Evolutionary conservation across 2,329 filamentous ascomycete genomes (phyloP).

Genomic region (Alternaria alternata): DNA sequence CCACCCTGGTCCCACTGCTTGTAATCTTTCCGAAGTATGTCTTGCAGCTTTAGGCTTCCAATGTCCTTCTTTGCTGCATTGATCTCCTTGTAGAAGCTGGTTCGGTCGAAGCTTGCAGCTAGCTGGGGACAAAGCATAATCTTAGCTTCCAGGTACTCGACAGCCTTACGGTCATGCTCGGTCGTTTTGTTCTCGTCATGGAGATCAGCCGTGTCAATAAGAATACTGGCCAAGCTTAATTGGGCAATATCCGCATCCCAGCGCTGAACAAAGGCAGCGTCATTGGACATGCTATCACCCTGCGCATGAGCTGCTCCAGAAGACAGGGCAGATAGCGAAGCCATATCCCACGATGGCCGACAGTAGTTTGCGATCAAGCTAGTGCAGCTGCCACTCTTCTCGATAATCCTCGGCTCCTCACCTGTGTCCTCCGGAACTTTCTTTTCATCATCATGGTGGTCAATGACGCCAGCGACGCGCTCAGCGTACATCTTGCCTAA

Average conservation of each 20-base stretch:
- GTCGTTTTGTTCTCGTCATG: conserved; percentile 68
- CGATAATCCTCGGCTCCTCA: conserved; percentile 67
- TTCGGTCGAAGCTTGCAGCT: conserved; percentile 59
- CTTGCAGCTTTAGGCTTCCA: conserved; percentile 65
- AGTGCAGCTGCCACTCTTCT: conserved; percentile 75
- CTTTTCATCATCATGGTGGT: conserved; percentile 80
- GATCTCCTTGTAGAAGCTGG: conserved; percentile 67
- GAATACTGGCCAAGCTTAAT: conserved; percentile 72
- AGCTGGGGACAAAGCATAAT: conserved; percentile 53
- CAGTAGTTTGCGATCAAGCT: conserved; percentile 72
- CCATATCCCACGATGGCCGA: conserved; percentile 64
- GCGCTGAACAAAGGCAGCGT: conserved; percentile 45
- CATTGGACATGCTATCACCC: conserved; percentile 47
- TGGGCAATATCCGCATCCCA: conserved; percentile 69
- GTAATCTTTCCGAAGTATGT: conserved; percentile 83
- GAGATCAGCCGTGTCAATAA: conserved; percentile 77
- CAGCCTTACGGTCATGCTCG: conserved; percentile 66
- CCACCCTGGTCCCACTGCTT: conserved; percentile 72
- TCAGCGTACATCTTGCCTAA: conserved; percentile 63
- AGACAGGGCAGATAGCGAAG: conserved; percentile 54
- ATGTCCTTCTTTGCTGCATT: conserved; percentile 73
- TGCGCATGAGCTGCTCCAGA: conserved; percentile 51
- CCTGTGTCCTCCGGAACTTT: conserved; percentile 58
- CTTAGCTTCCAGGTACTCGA: conserved; percentile 66
- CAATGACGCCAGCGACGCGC: conserved; percentile 71